Base-by-base conservation (phyloP, 1,284 basidiomycete genomes). In the Trichosporon asahii region DNA sequence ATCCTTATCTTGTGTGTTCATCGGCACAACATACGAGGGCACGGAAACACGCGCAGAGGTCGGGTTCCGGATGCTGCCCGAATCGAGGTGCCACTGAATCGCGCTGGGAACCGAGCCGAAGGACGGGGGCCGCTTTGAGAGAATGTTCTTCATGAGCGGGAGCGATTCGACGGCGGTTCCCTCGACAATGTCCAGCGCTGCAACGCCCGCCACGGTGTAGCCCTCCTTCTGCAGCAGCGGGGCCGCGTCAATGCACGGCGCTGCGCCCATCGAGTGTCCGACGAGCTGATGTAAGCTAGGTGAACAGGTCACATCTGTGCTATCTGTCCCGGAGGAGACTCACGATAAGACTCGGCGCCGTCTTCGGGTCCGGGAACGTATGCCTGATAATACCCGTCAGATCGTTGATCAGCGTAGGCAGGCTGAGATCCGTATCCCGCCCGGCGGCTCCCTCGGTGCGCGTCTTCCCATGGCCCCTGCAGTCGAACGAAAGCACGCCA, bases 161-260 rank as follows among this genome's bases (percentile, higher is more conserved):
- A 99, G 87, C 0, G 95, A 92, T 63, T 96, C 94, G 44, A 98
- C 86, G 0, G 97, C 95, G n/a, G 94, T 94, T 7, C 95, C 96
- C 86, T 99, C 96, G 0, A 99, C 97, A 7, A 98, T 94, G 76
- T 99, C 97, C 1, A 99, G 85, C 1, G 98, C 94, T 0, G 89
- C 88, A 0, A 98, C 90, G 0, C 97, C 96, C 0, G 88, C 87
- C 0, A 98, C 86, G 6, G 86, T 86, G 74, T 92, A 95, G 60
- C 89, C 88, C 23, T 85, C 84, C 61, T 88, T 86, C 69, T 92
- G 87, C 1, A 98, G 85, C 8, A 84, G 77, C 0, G 91, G 88
- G 71, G 88, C 89, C 0, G 90, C 87, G 12, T 89, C 88, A 2
- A 91, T 88, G n/a, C 92, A 87, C 0, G 95, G 93, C 0, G 93